A percentile compares a stretch with the other conserved stretches of the same genome.
Evolutionary conservation across 2,329 filamentous ascomycete species (phyloP).

Genomic region (Penicillium sp.): DNA sequence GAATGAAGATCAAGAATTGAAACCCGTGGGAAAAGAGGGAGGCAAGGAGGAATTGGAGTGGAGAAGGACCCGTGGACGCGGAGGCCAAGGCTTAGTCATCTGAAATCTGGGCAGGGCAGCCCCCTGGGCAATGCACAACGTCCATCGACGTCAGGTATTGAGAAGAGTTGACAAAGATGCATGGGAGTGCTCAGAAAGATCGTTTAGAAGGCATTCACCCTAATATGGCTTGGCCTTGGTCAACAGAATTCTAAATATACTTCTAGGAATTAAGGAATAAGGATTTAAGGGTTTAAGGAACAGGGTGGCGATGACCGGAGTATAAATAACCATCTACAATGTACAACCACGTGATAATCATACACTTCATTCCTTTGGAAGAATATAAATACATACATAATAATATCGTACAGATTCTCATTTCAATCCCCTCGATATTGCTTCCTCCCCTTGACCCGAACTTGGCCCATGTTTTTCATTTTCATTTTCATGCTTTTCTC

Average conservation of each 20-base stretch:
- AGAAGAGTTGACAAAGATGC: not conserved
- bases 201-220: not conserved
- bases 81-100: slow-evolving; percentile 22
- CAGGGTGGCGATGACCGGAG: not conserved
- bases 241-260: not conserved
- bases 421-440: not conserved
- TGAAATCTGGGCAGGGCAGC: not conserved
- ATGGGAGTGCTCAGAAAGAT: not conserved
- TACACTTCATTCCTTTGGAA: not conserved
- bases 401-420: not conserved
- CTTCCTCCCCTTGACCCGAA: not conserved
- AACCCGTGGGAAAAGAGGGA: slow-evolving; percentile 9
- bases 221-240: not conserved
- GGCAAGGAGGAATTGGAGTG: slow-evolving; percentile 16
- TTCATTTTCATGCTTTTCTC: not conserved
- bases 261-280: not conserved
- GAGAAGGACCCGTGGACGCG: slow-evolving; percentile 16
- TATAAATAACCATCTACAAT: slow-evolving; percentile 1
- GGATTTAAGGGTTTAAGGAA: not conserved
- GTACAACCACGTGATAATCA: not conserved
- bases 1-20: not conserved
- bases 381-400: not conserved
- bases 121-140: not conserved
- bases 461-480: not conserved
- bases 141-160: not conserved